phyloP scores from a whole-genome alignment of 495 filamentous ascomycete genomes.

The Jackrogersella minutella region DNA sequence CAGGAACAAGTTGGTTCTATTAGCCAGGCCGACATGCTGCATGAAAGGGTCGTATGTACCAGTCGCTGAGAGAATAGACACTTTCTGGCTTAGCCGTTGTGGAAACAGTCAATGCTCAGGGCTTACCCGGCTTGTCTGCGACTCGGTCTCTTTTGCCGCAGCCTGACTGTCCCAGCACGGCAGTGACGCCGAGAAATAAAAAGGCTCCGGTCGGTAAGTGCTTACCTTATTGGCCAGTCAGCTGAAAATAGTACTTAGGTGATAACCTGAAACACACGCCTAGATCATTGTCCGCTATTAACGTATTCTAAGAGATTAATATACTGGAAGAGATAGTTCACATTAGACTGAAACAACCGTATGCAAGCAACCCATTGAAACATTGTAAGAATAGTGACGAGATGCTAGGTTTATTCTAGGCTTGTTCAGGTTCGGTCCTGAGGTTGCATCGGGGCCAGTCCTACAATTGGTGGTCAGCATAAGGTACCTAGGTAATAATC shows the following conservation, averaged over 20 bases:
- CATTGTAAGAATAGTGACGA: background rate
- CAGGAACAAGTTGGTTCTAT: background rate
- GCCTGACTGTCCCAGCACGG: slow-evolving; percentile 1
- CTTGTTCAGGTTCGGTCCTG: background rate
- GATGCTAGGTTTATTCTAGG: background rate
- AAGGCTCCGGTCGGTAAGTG: slow-evolving; percentile 1
- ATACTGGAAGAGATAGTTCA: slow-evolving; percentile 3
- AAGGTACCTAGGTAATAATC: too few species aligned
- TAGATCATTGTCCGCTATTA: background rate
- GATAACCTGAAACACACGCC: slow-evolving; percentile 8
- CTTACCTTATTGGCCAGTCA: slow-evolving; percentile 4
- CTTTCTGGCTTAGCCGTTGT: background rate
- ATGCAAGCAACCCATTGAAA: slow-evolving; percentile 16
- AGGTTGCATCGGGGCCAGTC: slow-evolving; percentile 11
- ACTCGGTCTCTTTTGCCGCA: background rate
- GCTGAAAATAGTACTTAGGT: slow-evolving; percentile 27
- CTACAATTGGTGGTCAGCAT: slow-evolving; percentile 28
- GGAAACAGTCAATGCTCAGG: background rate
- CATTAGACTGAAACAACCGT: slow-evolving; percentile 12
- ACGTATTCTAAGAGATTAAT: background rate
- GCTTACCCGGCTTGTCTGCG: background rate
- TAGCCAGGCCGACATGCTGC: too few species aligned
- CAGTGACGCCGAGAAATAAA: background rate
- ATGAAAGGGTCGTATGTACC: too few species aligned
- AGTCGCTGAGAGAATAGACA: too few species aligned